Evolutionary conservation across 75 land plant species (phyloP).

Genomic region (Adiantum capillusveneris): DNA sequence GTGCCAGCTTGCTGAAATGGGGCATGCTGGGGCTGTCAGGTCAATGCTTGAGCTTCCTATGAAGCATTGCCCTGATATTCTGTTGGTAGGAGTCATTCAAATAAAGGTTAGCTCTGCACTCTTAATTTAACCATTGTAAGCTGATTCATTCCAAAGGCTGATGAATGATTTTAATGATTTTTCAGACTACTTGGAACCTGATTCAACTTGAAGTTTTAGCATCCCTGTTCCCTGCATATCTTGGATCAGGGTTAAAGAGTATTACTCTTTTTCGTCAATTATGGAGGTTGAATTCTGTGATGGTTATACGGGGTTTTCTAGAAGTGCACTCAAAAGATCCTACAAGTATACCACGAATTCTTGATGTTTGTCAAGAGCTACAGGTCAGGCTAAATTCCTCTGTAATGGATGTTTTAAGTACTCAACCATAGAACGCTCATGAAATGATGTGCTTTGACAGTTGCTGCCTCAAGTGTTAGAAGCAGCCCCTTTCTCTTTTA

Average conservation of each 20-base stretch:
- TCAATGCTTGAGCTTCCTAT: slow-evolving; percentile 59
- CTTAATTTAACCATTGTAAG: too few species aligned
- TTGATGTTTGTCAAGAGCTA: slow-evolving; percentile 42
- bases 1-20: slow-evolving; percentile 80
- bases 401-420: not conserved
- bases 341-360: slow-evolving; percentile 25
- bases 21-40: slow-evolving; percentile 50
- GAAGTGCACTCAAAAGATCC: slow-evolving; percentile 38
- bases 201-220: slow-evolving; percentile 58
- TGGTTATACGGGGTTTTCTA: slow-evolving; percentile 41
- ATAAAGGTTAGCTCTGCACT: slow-evolving; percentile 39
- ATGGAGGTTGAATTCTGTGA: slow-evolving; percentile 48
- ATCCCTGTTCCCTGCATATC: slow-evolving; percentile 38
- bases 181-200: slow-evolving; percentile 69
- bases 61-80: slow-evolving; percentile 58
- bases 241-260: slow-evolving; percentile 17
- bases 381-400: slow-evolving; percentile 12
- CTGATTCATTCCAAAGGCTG: not conserved
- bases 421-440: too few species aligned
- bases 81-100: slow-evolving; percentile 61
- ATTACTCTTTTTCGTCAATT: slow-evolving; percentile 36
- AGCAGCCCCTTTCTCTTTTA: slow-evolving; percentile 42
- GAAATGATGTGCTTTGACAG: slow-evolving; percentile 21
- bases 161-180: not conserved
- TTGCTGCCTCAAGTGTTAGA: slow-evolving; percentile 48